Evolutionary conservation across 2,329 filamentous ascomycete genomes (phyloP).

Genomic region (Exophiala bonariae): DNA sequence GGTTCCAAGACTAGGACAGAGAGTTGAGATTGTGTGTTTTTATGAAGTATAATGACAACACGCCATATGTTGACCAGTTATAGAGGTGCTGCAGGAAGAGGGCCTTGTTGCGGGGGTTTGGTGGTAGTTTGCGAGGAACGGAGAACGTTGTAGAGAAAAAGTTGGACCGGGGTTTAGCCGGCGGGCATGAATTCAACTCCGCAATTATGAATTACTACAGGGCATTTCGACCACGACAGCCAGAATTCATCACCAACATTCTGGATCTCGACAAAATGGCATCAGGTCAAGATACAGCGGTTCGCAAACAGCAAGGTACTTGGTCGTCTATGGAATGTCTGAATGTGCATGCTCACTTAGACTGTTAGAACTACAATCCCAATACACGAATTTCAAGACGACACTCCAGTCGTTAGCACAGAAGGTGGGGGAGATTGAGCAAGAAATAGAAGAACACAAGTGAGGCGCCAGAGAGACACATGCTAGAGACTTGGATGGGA

Average conservation of each 20-base stretch:
- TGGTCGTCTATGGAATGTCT: slow-evolving; percentile 2
- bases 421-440: slow-evolving; percentile 96
- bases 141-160: slow-evolving; percentile 18
- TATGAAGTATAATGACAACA: too few relatives aligned
- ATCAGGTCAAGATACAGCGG: slow-evolving; percentile 21
- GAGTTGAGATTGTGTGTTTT: too few relatives aligned
- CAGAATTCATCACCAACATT: background rate
- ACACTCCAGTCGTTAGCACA: slow-evolving; percentile 87
- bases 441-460: slow-evolving; percentile 98
- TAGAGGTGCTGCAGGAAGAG: too few relatives aligned
- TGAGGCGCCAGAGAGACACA: slow-evolving; percentile 47
- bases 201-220: background rate
- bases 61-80: too few relatives aligned
- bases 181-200: slow-evolving; percentile 1
- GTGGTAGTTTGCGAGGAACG: too few relatives aligned
- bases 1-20: too few relatives aligned
- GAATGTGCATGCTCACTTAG: slow-evolving; percentile 3
- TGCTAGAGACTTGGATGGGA: background rate
- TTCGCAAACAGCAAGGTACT: slow-evolving; percentile 49
- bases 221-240: background rate
- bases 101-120: too few relatives aligned
- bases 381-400: slow-evolving; percentile 60
- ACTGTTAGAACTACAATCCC: slow-evolving; percentile 46
- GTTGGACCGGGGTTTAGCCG: slow-evolving; percentile 22
- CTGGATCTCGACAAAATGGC: slow-evolving; percentile 21